A percentile compares a stretch with the other conserved stretches of the same genome.
Conservation (phyloP, 106 monocot species). For the Agapanthus africanus region DNA sequence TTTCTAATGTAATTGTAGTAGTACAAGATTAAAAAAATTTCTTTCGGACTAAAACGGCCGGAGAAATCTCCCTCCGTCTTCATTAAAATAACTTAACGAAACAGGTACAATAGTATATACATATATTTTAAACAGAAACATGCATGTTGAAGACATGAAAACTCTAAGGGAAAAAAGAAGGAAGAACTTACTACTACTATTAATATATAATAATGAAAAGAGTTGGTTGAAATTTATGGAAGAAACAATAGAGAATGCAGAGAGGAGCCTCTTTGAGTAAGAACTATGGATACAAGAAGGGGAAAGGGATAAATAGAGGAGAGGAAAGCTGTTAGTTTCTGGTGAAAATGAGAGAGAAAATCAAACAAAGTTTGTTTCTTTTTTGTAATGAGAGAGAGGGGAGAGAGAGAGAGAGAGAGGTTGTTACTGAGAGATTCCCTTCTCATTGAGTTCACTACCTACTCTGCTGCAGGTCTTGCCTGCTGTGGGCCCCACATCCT, state of each 20-base stretch:
- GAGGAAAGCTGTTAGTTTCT: background rate
- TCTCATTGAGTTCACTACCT: conserved; percentile 8
- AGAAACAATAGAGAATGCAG: background rate
- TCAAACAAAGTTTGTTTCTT: conserved; percentile 5
- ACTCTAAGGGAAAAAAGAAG: background rate
- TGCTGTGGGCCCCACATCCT: background rate
- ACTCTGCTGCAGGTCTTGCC: background rate
- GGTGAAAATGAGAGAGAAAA: background rate
- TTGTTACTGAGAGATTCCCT: conserved; percentile 46
- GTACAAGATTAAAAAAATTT: no score
- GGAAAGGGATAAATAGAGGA: background rate
- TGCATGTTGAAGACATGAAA: background rate
- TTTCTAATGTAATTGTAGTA: no score
- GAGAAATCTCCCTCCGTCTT: background rate
- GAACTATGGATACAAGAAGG: background rate
- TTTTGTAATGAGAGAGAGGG: background rate
- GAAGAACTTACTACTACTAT: background rate
- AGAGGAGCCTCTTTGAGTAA: no score
- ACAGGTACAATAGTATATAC: no score
- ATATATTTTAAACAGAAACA: background rate
- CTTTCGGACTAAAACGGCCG: no score
- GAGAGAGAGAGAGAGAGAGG: background rate
- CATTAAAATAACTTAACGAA: background rate
- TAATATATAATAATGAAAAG: background rate
- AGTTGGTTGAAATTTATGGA: background rate